Conservation (phyloP, 306 rosid species). For the Herpetospermum pedunculosum region DNA sequence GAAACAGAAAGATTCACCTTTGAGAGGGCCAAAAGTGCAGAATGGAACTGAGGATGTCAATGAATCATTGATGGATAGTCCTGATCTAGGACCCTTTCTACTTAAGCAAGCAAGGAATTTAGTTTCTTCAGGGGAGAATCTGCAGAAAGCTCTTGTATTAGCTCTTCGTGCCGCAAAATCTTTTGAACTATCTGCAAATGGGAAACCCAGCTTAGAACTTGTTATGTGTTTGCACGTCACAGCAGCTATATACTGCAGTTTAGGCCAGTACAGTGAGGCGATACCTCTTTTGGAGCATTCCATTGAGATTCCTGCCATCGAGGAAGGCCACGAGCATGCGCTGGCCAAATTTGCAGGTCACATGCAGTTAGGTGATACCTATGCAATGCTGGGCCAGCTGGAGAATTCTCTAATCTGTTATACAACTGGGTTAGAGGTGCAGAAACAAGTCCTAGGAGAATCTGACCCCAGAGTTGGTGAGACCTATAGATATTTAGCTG, state of each 20-base stretch:
- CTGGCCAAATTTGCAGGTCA: constrained; percentile 80
- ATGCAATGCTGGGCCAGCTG: constrained; percentile 78
- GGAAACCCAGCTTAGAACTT: constrained; percentile 56
- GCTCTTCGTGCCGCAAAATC: constrained; percentile 65
- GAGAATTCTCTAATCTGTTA: constrained; percentile 71
- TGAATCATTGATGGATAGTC: constrained; percentile 26
- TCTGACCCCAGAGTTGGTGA: constrained; percentile 77
- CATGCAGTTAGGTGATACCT: constrained; percentile 94
- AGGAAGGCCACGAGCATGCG: constrained; percentile 62
- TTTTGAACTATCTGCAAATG: constrained; percentile 42
- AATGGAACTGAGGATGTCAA: constrained; percentile 15
- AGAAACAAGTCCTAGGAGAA: constrained; percentile 63
- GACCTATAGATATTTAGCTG: constrained; percentile 85
- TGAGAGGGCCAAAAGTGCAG: constrained; percentile 26
- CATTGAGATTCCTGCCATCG: constrained; percentile 45
- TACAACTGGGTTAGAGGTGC: constrained; percentile 69
- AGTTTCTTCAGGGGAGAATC: constrained; percentile 55
- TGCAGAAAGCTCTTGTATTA: constrained; percentile 56
- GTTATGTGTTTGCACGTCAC: constrained; percentile 87
- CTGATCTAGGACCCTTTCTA: constrained; percentile 55
- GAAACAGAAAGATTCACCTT: constrained; percentile 30
- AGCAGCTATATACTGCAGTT: constrained; percentile 67
- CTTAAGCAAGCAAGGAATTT: constrained; percentile 83
- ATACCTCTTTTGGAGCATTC: constrained; percentile 64
- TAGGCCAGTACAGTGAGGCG: constrained; percentile 60